Conservation (phyloP, 768 basidiomycete genomes). For the Termitomyces heimii region DNA sequence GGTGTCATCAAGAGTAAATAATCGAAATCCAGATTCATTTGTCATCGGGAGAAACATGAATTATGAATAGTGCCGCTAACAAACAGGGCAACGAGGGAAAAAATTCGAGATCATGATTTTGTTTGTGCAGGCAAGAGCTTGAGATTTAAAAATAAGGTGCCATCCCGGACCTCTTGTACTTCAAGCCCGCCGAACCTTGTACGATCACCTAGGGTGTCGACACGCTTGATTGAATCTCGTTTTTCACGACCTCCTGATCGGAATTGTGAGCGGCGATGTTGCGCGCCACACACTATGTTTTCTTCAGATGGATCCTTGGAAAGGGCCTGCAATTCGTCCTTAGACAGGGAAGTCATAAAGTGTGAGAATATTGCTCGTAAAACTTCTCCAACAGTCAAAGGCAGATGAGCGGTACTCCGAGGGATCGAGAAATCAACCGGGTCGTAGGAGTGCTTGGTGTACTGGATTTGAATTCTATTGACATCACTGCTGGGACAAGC, state of each 20-base stretch:
- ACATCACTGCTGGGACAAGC: neutral
- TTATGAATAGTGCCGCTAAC: neutral
- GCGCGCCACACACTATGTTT: neutral
- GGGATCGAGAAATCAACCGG: neutral
- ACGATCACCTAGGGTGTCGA: constrained; percentile 1
- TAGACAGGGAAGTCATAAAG: neutral
- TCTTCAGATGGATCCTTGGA: neutral
- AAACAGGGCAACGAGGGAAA: neutral
- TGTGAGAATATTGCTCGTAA: neutral
- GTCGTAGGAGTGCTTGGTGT: neutral
- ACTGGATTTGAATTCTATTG: neutral
- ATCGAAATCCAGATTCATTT: neutral
- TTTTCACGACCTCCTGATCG: neutral
- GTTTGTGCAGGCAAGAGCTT: neutral
- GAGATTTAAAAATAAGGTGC: neutral
- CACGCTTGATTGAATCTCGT: neutral
- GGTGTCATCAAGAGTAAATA: neutral
- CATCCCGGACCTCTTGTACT: neutral
- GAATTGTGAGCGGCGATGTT: neutral
- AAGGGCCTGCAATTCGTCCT: neutral
- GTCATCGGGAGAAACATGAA: neutral
- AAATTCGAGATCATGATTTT: neutral
- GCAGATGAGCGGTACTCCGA: neutral
- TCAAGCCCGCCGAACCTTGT: constrained; percentile 1
- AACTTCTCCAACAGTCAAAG: constrained; percentile 2